These are phyloP conservation scores for Sporothrix sp. DNA, from an alignment of 2,329 filamentous ascomycete genomes.

Conservation along the genomic window DNA sequence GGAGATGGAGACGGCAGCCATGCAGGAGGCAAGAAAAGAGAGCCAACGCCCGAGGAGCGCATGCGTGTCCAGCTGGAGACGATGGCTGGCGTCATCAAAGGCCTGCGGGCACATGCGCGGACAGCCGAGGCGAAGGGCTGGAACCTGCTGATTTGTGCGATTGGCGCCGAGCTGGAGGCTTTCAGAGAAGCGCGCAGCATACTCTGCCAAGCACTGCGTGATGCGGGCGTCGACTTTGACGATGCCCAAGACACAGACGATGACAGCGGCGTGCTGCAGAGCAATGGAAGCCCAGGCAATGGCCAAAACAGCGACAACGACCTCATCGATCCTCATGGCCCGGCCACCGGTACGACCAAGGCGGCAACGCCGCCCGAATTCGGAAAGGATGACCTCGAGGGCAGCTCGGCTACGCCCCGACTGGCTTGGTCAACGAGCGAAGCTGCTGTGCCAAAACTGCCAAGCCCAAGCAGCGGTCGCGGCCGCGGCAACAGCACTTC, in stretches of 20 bases:
- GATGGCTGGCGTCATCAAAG: constrained; percentile 46
- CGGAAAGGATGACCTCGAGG: constrained; percentile 6
- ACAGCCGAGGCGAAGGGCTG: constrained; percentile 53
- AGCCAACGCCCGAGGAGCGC: constrained; percentile 13
- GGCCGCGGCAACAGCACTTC: constrained; percentile 18
- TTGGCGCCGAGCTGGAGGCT: constrained; percentile 50
- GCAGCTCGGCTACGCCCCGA: constrained; percentile 19
- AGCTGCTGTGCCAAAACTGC: neutral
- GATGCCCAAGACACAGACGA: constrained; percentile 9
- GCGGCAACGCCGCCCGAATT: neutral
- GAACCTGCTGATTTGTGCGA: constrained; percentile 66
- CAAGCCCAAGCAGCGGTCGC: constrained; percentile 12
- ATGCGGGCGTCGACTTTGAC: constrained; percentile 23
- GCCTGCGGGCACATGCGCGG: constrained; percentile 44
- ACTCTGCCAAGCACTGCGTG: constrained; percentile 25
- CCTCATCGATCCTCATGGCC: neutral
- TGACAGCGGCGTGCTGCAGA: neutral
- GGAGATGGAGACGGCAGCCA: constrained; percentile 19
- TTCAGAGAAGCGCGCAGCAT: constrained; percentile 24
- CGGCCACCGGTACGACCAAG: neutral
- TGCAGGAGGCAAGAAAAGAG: constrained; percentile 19
- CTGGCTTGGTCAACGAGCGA: constrained; percentile 26
- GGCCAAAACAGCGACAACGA: neutral
- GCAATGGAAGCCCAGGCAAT: neutral
- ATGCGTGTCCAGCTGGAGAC: constrained; percentile 36